A percentile compares a stretch with the other conserved stretches of the same genome.
Evolutionary conservation across 768 basidiomycete species (phyloP).

Genomic region (Tylopilus vinaceipallidus): DNA sequence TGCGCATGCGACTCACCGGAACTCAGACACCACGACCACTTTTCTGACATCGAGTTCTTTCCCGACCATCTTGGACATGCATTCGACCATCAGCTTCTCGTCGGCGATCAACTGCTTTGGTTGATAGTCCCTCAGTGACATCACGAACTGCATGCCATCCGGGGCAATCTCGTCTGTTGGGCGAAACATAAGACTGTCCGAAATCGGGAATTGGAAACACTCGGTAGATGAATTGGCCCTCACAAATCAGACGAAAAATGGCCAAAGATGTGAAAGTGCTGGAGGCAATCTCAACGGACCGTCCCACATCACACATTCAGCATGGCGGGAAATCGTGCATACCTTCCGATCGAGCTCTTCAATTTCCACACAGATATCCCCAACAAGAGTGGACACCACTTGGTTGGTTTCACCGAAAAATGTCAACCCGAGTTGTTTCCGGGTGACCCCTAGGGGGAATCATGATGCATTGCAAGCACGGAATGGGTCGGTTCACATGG

Average conservation of each 20-base stretch:
- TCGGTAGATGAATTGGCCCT: not conserved
- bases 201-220: not conserved
- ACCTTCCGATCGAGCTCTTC: constrained; percentile 31
- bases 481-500: not conserved
- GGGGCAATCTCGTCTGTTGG: constrained; percentile 16
- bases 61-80: constrained; percentile 28
- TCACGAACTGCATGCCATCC: constrained; percentile 18
- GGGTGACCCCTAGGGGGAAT: constrained; percentile 27
- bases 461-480: not conserved
- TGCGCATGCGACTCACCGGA: constrained; percentile 22
- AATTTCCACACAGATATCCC: constrained; percentile 34
- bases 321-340: not conserved
- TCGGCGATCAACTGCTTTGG: constrained; percentile 16
- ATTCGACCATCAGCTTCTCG: constrained; percentile 27
- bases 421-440: constrained; percentile 39
- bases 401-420: constrained; percentile 41
- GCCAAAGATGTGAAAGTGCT: constrained; percentile 25
- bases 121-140: constrained; percentile 4
- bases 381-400: constrained; percentile 28
- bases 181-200: constrained; percentile 7
- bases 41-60: constrained; percentile 32
- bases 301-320: not conserved
- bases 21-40: constrained; percentile 23
- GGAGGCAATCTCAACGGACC: not conserved
- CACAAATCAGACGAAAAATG: constrained; percentile 2